phyloP scores from a whole-genome alignment of 495 filamentous ascomycete genomes.

The Cryomyces minteri region DNA sequence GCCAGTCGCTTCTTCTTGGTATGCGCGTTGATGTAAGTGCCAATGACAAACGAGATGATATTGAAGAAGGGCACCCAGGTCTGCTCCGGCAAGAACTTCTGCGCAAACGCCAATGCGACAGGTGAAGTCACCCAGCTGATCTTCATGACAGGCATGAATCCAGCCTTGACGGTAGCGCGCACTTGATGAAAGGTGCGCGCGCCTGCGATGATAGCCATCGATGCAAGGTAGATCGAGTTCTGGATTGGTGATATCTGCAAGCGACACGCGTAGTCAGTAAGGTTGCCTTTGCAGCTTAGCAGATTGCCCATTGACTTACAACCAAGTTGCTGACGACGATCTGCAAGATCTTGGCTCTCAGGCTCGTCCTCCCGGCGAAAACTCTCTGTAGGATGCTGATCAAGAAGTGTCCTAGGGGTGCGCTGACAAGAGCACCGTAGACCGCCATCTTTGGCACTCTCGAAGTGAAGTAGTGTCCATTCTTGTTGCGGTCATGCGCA shows the following conservation, averaged over 20 bases:
- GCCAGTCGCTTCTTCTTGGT: conserved; percentile 99
- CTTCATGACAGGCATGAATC: conserved; percentile 98
- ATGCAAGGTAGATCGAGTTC: conserved; percentile 79
- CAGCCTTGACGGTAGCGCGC: conserved; percentile 70
- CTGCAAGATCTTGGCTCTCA: conserved; percentile 88
- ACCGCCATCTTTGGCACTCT: conserved; percentile 97
- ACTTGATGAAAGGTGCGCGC: conserved; percentile 88
- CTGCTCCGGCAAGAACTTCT: conserved; percentile 91
- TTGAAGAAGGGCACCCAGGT: conserved; percentile 99
- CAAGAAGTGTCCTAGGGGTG: conserved; percentile 86
- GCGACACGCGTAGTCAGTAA: background rate
- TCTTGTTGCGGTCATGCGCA: conserved; percentile 82
- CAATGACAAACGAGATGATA: conserved; percentile 84
- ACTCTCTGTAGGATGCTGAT: conserved; percentile 80
- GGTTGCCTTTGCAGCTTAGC: background rate
- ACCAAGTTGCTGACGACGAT: conserved; percentile 91
- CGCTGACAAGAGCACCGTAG: conserved; percentile 88
- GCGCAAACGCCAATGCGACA: conserved; percentile 82
- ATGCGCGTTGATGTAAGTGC: conserved; percentile 92
- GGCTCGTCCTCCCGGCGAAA: conserved; percentile 75
- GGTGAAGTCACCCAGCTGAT: conserved; percentile 95
- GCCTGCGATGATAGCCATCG: conserved; percentile 93
- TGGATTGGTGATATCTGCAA: conserved; percentile 86
- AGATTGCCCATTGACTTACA: conserved; percentile 32
- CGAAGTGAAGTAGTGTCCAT: conserved; percentile 90